Percentiles rank a stretch among this genome's conserved stretches.
phyloP scores from a whole-genome alignment of 2,329 filamentous ascomycete species.

The Phoma sp. region DNA sequence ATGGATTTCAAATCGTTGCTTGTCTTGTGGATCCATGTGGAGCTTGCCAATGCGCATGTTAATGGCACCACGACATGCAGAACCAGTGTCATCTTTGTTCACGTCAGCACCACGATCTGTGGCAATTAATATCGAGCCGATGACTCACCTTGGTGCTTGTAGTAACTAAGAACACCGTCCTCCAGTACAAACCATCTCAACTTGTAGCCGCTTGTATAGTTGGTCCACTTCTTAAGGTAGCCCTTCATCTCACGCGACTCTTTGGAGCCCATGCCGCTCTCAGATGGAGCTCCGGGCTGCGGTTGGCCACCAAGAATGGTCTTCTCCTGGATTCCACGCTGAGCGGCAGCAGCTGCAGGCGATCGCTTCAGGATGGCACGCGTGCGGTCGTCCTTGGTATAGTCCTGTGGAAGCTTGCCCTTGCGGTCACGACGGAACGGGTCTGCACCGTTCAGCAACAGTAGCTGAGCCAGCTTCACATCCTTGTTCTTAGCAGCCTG shows the following conservation, averaged over 20 bases:
- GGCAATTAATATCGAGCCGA: background rate
- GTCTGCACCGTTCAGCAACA: conserved; percentile 92
- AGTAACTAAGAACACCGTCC: conserved; percentile 96
- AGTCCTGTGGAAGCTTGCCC: conserved; percentile 93
- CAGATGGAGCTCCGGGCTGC: conserved; percentile 64
- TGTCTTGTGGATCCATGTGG: conserved; percentile 96
- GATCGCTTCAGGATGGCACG: conserved; percentile 90
- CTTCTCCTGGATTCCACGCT: conserved; percentile 95
- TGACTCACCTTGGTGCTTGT: conserved; percentile 81
- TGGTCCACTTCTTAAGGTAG: conserved; percentile 99
- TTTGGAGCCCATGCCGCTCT: conserved; percentile 69
- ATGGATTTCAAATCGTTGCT: conserved; percentile 96
- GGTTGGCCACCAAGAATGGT: conserved; percentile 82
- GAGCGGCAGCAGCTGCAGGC: conserved; percentile 90
- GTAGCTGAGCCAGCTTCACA: conserved; percentile 82
- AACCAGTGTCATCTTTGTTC: conserved; percentile 79
- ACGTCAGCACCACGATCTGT: conserved; percentile 14
- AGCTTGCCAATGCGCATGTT: conserved; percentile 97
- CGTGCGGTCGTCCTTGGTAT: conserved; percentile 92
- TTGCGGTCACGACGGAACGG: conserved; percentile 94
- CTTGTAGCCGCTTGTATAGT: conserved; percentile 97
- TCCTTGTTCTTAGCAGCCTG: conserved; percentile 91
- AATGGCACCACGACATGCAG: conserved; percentile 94
- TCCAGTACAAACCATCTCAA: conserved; percentile 97
- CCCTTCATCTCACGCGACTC: conserved; percentile 97